Evolutionary conservation across 306 rosid genomes (phyloP), one percentile per base, ranked within the genome.

Genomic region (Pyrus communis): DNA sequence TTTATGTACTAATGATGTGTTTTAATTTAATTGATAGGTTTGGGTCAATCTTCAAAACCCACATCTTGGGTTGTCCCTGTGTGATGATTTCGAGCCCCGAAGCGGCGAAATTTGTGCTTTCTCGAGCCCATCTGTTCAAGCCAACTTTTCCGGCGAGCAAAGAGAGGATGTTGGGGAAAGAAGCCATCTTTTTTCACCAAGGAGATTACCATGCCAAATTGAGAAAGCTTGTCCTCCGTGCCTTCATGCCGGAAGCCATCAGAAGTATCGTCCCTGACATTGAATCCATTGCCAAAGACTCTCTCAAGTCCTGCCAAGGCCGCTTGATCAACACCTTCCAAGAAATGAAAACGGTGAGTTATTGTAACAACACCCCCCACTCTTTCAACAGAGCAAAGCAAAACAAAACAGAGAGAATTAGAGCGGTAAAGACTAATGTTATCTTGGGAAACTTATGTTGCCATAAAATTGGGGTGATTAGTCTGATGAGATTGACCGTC

Each of bases 41-140:
- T 80, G 99, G 99, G 22, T 80, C 97, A 11, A 87, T 95, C 85
- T 95, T 92, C 93, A 95, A 95, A 91, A 86, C 99, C 43, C 97
- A 95, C 93, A 90, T 95, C 85, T 69, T 95, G 81, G 99, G 99
- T 4, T 95, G 97, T 78, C 99, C 99, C 11, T 92, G 97, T 35
- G 97, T 91, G 79, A 92, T 95, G 99, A 83, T 91, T 77, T 90
- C 99, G 2, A 92, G 93, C 73, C 97, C 99, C 0, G 97, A 91
- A 38, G 99, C 97, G 6, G 99, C 89, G 1, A 95, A 88, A 68
- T 90, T 95, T 76, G 99, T 95, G 61, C 88, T 95, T 4, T 84
- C 87, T 5, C 87, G 74, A 76, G 89, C 97, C 66, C 90, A 89
- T 19, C 91, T 95, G 7, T 95, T 95, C 84, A 95, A 95, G 83